A percentile compares a stretch with the other conserved stretches of the same genome.
phyloP scores from a whole-genome alignment of 768 basidiomycete genomes.

The Calocera cornea region DNA sequence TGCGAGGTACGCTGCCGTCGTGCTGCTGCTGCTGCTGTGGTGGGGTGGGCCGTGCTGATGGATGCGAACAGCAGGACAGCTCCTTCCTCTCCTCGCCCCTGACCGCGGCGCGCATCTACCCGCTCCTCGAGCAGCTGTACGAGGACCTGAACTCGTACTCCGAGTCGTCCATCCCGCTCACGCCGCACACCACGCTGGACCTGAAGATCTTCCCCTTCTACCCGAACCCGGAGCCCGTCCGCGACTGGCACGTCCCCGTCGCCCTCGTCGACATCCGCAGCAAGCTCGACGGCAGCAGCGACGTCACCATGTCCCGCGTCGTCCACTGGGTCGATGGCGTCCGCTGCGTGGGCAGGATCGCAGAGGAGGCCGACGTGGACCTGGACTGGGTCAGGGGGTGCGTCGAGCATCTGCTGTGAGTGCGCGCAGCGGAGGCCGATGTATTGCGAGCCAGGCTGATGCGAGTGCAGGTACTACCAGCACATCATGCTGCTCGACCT shows the following conservation, averaged over 20 bases:
- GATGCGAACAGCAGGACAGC: conserved; percentile 60
- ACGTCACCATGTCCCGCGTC: conserved; percentile 77
- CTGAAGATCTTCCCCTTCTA: conserved; percentile 94
- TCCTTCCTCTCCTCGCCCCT: conserved; percentile 65
- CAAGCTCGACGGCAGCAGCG: conserved; percentile 85
- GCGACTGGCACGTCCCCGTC: conserved; percentile 92
- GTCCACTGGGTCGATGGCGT: conserved; percentile 76
- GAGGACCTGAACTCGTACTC: conserved; percentile 97
- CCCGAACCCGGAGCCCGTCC: conserved; percentile 78
- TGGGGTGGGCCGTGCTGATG: not conserved
- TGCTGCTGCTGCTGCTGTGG: not conserved
- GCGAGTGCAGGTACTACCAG: conserved; percentile 68
- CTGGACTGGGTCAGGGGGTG: conserved; percentile 68
- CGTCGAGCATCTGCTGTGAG: conserved; percentile 83
- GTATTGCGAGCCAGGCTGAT: not conserved
- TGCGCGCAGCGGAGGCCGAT: not conserved
- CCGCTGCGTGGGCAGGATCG: conserved; percentile 83
- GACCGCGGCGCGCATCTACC: conserved; percentile 53
- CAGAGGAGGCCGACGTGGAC: conserved; percentile 82
- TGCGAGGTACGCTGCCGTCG: conserved; percentile 66
- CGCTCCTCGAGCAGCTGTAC: conserved; percentile 88
- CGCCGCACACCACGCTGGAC: conserved; percentile 93
- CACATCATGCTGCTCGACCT: conserved; percentile 94
- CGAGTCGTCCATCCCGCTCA: conserved; percentile 72
- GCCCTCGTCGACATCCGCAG: conserved; percentile 72